Evolutionary conservation across 768 basidiomycete species (phyloP).

Genomic region (Hortiboletus campestris): DNA sequence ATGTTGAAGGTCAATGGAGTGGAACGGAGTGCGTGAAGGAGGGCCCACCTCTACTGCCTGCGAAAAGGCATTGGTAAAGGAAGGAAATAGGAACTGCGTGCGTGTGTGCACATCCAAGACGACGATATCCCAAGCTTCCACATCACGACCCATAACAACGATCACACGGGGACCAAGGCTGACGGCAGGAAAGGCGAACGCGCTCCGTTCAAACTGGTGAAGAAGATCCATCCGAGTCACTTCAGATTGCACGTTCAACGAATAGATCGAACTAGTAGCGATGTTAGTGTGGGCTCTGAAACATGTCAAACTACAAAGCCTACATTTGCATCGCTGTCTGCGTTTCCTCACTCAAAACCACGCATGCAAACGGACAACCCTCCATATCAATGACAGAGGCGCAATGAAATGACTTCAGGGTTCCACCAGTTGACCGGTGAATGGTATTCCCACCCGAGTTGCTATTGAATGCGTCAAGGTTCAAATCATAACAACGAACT

Average conservation of each 20-base stretch:
- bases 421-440: neutral
- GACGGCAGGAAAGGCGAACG: neutral
- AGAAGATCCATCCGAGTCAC: conserved; percentile 9
- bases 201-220: conserved; percentile 5
- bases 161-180: conserved; percentile 16
- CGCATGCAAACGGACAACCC: conserved; percentile 18
- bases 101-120: conserved; percentile 18
- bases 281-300: neutral
- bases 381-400: conserved; percentile 10
- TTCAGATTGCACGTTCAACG: conserved; percentile 5
- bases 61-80: neutral
- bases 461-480: neutral
- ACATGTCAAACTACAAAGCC: neutral
- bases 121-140: neutral
- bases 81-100: neutral
- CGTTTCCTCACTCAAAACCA: conserved; percentile 3
- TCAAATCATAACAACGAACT: conserved; percentile 17
- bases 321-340: conserved; percentile 1
- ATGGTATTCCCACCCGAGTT: conserved; percentile 5
- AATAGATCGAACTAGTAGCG: conserved; percentile 6
- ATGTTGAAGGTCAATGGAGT: neutral
- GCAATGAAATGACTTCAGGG: conserved; percentile 4
- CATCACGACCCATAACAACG: conserved; percentile 1
- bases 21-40: neutral
- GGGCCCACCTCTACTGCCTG: conserved; percentile 1